These are phyloP conservation scores for Ambrosia trifida DNA, from an alignment of 129 eudicot genomes.

Conservation along the genomic window DNA sequence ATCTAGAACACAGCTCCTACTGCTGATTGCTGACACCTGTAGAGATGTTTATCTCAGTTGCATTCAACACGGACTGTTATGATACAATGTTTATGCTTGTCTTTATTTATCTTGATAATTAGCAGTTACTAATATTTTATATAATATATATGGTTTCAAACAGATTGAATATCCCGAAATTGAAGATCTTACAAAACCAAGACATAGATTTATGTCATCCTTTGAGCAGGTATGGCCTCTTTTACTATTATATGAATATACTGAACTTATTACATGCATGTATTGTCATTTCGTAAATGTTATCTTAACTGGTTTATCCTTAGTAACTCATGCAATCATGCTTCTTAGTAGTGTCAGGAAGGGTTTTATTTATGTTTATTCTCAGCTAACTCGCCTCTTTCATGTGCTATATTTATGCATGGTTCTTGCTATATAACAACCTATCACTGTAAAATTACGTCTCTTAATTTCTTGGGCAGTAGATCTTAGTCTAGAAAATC, in stretches of 20 bases:
- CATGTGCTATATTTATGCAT: neutral
- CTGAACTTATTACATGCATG: neutral
- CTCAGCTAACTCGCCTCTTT: no score
- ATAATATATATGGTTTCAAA: neutral
- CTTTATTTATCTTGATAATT: neutral
- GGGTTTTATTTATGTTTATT: no score
- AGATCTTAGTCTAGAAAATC: constrained; percentile 1
- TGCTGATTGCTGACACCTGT: neutral
- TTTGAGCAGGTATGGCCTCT: constrained; percentile 72
- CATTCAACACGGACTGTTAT: neutral
- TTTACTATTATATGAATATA: neutral
- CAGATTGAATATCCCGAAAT: constrained; percentile 99
- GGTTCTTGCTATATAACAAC: no score
- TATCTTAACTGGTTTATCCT: no score
- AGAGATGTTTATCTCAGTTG: neutral
- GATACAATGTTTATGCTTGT: neutral
- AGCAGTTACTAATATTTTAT: neutral
- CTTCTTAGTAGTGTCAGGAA: no score
- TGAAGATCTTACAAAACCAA: constrained; percentile 82
- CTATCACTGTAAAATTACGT: neutral
- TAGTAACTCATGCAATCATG: no score
- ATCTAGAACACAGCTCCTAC: neutral
- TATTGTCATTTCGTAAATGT: no score
- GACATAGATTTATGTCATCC: constrained; percentile 98
- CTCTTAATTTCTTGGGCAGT: neutral